Evolutionary conservation across 108 stramenopile genomes (phyloP), one percentile per base, ranked within the genome.

Genomic region (Schizochytrium sp.): DNA sequence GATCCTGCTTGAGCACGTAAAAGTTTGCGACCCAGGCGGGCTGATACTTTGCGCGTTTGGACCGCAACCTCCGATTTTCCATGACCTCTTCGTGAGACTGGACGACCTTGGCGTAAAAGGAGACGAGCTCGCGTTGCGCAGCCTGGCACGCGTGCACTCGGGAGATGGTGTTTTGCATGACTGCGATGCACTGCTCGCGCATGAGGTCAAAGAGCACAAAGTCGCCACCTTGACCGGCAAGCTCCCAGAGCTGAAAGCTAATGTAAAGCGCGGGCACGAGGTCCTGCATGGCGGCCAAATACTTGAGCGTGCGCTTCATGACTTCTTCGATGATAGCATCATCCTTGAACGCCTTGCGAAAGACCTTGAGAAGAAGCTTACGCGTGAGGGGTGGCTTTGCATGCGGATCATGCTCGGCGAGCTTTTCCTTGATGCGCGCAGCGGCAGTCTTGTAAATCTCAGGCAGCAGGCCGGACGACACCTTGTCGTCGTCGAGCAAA

Each of bases 51-150:
- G 76, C 76, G n/a, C 28, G 19, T 45, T 83, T 83, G 19, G 23
- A 25, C 6, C 45, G 51, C 10, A 83, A 45, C 43, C 76, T 43
- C 19, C 51, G 45, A 6, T 23, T 6, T 34, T 83, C 76, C 76
- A 83, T 83, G 76, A 53, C 76, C 12, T 23, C 51, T 53, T 83
- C 76, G 48, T 83, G 76, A 12, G 76, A 83, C 51, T 53, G 76
- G 48, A 83, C 76, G 28, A 83, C 76, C 23, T 83, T 83, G 76
- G n/a, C 48, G 51, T 83, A 83, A 83, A 83, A 83, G 76, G 76
- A 83, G 10, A 83, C 76, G 25, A 83, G 76, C 48, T 83, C 51
- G 23, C 28, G 19, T 12, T 53, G 45, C 19, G 76, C 76, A 4
- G 51, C 51, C 51, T 83, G 76, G 48, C 45, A 47, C 12, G 76